These are phyloP conservation scores for Nemania sp. DNA, from an alignment of 2,329 filamentous ascomycete species.

Conservation along the genomic window DNA sequence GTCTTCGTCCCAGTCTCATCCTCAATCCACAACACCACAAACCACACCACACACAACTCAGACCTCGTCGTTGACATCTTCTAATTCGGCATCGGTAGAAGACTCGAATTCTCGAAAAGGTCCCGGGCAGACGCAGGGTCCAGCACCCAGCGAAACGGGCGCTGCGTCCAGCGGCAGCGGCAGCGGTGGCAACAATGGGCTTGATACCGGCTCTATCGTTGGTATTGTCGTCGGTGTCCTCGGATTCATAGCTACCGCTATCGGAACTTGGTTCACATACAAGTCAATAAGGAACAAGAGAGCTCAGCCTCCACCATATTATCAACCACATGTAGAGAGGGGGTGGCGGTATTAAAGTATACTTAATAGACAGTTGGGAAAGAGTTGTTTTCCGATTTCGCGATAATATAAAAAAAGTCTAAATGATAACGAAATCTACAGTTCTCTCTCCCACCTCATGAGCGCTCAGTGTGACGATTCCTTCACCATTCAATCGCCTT, in stretches of 20 bases:
- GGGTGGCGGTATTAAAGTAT: background rate
- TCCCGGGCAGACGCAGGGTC: background rate
- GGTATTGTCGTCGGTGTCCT: conserved; percentile 18
- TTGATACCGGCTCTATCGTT: conserved; percentile 9
- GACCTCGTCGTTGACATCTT: conserved; percentile 2
- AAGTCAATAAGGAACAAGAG: conserved; percentile 12
- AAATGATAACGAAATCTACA: too few species aligned
- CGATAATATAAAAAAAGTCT: too few species aligned
- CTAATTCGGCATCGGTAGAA: conserved; percentile 13
- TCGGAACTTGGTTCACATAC: conserved; percentile 14
- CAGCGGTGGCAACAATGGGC: background rate
- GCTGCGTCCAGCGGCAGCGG: background rate
- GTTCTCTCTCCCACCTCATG: too few species aligned
- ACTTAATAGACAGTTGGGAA: background rate
- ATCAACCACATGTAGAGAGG: background rate
- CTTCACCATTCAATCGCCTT: too few species aligned
- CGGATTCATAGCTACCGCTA: conserved; percentile 13
- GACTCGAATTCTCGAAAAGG: conserved; percentile 2
- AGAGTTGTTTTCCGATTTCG: too few species aligned
- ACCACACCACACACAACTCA: conserved; percentile 3
- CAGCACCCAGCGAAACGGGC: conserved; percentile 1
- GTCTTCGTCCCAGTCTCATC: conserved; percentile 1
- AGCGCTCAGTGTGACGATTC: too few species aligned
- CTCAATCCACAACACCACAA: background rate
- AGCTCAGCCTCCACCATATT: background rate